phyloP scores from a whole-genome alignment of 2,329 filamentous ascomycete genomes.

The Venturia nashicola region DNA sequence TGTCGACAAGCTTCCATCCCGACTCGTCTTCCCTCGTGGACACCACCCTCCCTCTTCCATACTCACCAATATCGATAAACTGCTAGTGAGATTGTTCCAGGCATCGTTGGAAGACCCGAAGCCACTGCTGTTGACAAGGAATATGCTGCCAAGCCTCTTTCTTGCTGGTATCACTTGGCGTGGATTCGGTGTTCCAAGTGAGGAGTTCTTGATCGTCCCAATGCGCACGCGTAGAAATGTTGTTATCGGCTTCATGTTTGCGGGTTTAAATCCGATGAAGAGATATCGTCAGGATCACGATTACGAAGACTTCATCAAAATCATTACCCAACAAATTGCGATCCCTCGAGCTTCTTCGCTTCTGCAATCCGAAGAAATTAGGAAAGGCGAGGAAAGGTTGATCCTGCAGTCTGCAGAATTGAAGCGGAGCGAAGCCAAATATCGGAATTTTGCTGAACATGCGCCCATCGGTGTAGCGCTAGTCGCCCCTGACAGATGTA shows the following conservation, averaged over 20 bases:
- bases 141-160: background rate
- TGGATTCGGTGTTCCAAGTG: conserved; percentile 2
- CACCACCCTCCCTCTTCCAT: background rate
- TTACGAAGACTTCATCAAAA: background rate
- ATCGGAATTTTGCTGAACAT: conserved; percentile 8
- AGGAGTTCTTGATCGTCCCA: background rate
- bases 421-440: conserved; percentile 10
- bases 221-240: background rate
- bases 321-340: background rate
- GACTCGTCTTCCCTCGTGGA: background rate
- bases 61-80: background rate
- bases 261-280: conserved; percentile 1
- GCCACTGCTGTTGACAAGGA: background rate
- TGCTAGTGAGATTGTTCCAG: background rate
- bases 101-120: background rate
- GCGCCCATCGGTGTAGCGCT: conserved; percentile 8
- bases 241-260: background rate
- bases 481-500: background rate
- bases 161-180: background rate
- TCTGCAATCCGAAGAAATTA: background rate
- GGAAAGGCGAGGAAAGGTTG: conserved; percentile 4
- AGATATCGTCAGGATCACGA: background rate
- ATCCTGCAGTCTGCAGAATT: conserved; percentile 1
- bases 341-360: background rate
- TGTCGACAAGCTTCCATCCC: background rate